Evolutionary conservation across 257 asterid genomes (phyloP), one percentile per base, ranked within the genome.

Genomic region (Mentha longifolia): DNA sequence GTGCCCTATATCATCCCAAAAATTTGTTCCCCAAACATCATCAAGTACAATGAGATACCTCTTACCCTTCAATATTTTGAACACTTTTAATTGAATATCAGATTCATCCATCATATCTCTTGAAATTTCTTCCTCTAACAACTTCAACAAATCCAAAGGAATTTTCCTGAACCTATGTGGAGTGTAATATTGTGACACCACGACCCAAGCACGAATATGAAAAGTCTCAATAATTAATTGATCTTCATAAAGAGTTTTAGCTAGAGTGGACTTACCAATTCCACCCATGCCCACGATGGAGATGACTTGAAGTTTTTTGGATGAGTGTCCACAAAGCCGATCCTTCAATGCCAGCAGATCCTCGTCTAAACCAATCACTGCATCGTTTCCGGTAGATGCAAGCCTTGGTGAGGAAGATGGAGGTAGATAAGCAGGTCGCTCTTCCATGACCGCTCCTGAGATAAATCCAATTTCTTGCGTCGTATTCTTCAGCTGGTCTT

Each of bases 121-220:
- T 4, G 2, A 13, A 2, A 10, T 20, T 35, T 19, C 12, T 14
- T 33, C 22, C 0, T 13, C 51, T 3, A 19, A 16, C 49, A 12
- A 10, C 19, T 30, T 33, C 1, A 71, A 0, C 2, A 68, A 60
- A 46, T 13, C 61, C 12, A 60, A 9, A 11, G 59, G 51, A 13
- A 71, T 2, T 19, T 31, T 47, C 7, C 5, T 9, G 2, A 54
- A 20, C 15, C 59, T 52, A 19, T 8, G 60, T 9, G 60, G 60
- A 54, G 33, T 54, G n/a, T 54, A 54, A 54, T 54, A 31, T 54
- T 54, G 60, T 10, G 60, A 54, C 9, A 20, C 15, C n/a, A 25
- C 41, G 12, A 70, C 33, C 31, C 31, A 71, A 10, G 42, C 68
- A 47, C 76, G 62, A 19, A 71, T 2, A 6, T 60, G 13, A 46